Percentiles rank a stretch among this genome's conserved stretches.
Evolutionary conservation across 306 rosid species (phyloP).

Genomic region (Cucurbita maxima): DNA sequence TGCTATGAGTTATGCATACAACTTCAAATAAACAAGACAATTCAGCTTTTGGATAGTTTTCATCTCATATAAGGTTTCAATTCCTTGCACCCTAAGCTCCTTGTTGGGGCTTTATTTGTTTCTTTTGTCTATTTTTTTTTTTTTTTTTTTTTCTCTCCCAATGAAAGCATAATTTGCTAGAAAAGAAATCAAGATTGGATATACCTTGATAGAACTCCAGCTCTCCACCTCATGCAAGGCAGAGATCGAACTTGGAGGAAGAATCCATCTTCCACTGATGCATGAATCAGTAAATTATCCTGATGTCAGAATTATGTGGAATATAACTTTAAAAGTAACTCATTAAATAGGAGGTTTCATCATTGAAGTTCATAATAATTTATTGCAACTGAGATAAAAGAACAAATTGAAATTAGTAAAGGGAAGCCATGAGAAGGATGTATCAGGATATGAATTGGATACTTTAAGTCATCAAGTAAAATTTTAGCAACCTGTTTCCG

Average conservation of each 20-base stretch:
- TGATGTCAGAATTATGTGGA: slow-evolving; percentile 71
- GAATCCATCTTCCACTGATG: slow-evolving; percentile 95
- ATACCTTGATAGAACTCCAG: slow-evolving; percentile 69
- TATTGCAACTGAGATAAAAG: slow-evolving; percentile 5
- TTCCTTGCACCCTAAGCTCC: background rate
- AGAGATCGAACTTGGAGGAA: slow-evolving; percentile 53
- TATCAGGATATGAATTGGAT: background rate
- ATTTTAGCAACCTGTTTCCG: slow-evolving; percentile 71
- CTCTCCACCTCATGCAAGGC: slow-evolving; percentile 75
- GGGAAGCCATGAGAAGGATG: background rate
- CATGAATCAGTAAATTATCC: slow-evolving; percentile 78
- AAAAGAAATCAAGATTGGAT: background rate
- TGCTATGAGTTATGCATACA: background rate
- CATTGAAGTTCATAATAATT: slow-evolving; percentile 16
- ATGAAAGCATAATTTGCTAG: too few species aligned
- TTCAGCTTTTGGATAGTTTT: background rate
- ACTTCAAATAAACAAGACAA: background rate
- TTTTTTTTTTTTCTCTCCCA: too few species aligned
- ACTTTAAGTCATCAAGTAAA: background rate
- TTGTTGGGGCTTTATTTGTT: too few species aligned
- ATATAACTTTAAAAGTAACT: slow-evolving; percentile 32
- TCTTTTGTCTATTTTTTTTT: too few species aligned
- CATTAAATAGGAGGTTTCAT: slow-evolving; percentile 20
- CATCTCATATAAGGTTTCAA: background rate
- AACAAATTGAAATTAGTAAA: background rate